These are phyloP conservation scores for Fusarium palustre DNA, from an alignment of 2,329 filamentous ascomycete genomes.

Conservation along the genomic window DNA sequence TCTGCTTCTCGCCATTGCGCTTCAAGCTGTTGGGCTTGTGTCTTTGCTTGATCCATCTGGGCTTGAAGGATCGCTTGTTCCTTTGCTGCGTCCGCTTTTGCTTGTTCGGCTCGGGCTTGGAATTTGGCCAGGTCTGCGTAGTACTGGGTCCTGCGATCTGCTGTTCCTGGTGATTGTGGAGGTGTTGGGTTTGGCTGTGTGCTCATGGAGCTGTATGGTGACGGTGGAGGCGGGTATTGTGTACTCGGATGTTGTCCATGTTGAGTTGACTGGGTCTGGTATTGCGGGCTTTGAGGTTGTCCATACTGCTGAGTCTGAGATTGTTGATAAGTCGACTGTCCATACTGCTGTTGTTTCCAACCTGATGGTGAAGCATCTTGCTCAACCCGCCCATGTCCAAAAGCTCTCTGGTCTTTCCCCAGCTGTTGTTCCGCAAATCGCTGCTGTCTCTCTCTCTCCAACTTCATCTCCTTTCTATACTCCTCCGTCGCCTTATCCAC, in stretches of 20 bases:
- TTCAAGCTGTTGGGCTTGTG: conserved; percentile 25
- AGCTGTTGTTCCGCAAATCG: conserved; percentile 32
- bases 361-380: neutral
- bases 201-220: neutral
- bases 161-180: neutral
- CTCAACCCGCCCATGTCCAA: conserved; percentile 1
- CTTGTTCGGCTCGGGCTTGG: neutral
- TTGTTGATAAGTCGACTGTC: neutral
- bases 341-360: conserved; percentile 17
- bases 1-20: conserved; percentile 40
- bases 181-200: neutral
- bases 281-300: conserved; percentile 16
- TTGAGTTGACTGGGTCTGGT: conserved; percentile 3
- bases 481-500: conserved; percentile 44
- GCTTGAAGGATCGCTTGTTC: neutral
- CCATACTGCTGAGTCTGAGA: conserved; percentile 10
- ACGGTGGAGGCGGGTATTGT: conserved; percentile 3
- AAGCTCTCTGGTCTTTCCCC: neutral
- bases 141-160: neutral
- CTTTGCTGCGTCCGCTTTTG: neutral
- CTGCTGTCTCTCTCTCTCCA: conserved; percentile 32
- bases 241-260: conserved; percentile 5
- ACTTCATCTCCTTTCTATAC: conserved; percentile 32
- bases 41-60: neutral
- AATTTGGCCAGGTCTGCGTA: neutral